phyloP scores from a whole-genome alignment of 1,284 basidiomycete species.

The Leccinum ponderosum region DNA sequence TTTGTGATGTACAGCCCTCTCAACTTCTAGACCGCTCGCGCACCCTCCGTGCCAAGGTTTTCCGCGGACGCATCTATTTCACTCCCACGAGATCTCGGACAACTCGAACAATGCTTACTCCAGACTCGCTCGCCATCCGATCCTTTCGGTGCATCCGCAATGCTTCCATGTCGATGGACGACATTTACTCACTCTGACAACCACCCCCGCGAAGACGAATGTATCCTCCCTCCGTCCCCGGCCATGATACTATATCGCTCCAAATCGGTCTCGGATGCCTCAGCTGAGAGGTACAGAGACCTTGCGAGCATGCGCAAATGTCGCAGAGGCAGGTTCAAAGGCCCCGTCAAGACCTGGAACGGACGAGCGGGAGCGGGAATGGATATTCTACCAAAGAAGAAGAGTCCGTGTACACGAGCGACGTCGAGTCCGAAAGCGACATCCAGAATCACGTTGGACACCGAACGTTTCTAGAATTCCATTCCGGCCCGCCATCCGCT shows the following conservation, averaged over 20 bases:
- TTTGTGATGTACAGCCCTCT: conserved; percentile 19
- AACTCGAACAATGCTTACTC: conserved; percentile 11
- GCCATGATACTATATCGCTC: conserved; percentile 23
- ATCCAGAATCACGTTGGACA: background rate
- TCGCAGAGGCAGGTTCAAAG: conserved; percentile 33
- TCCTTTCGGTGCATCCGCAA: conserved; percentile 10
- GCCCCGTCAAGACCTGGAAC: conserved; percentile 33
- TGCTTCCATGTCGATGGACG: conserved; percentile 26
- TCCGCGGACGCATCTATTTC: conserved; percentile 26
- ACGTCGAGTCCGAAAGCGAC: conserved; percentile 26
- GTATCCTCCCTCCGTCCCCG: conserved; percentile 13
- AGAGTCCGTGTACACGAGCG: conserved; percentile 18
- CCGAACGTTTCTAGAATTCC: background rate
- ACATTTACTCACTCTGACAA: conserved; percentile 15
- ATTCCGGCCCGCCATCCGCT: background rate
- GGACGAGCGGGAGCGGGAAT: conserved; percentile 26
- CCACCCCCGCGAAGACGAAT: background rate
- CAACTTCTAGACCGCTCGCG: conserved; percentile 24
- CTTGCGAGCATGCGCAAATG: conserved; percentile 30
- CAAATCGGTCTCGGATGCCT: conserved; percentile 25
- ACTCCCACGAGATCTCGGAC: conserved; percentile 14
- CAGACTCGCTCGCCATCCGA: background rate
- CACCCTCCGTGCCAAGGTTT: conserved; percentile 25
- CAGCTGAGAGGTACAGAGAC: conserved; percentile 32
- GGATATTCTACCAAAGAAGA: conserved; percentile 25